Conservation (phyloP, 1,284 basidiomycete species). For the Microstroma glucosiphilum region DNA sequence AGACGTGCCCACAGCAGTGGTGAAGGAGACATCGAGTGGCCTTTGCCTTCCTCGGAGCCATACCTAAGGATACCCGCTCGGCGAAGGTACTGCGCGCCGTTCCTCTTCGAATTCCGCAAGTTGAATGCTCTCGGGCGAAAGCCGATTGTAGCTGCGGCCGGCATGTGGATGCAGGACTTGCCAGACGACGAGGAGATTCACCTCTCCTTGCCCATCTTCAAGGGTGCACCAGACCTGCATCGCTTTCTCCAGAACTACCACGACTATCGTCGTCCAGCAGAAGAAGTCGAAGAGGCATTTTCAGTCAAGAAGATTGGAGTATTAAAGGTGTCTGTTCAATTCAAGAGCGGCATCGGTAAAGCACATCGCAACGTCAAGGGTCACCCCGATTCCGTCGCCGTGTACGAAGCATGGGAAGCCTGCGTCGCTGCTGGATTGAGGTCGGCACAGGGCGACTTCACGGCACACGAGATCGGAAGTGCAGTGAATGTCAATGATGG, state of each 20-base stretch:
- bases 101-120: conserved; percentile 27
- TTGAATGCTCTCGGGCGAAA: conserved; percentile 20
- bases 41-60: conserved; percentile 15
- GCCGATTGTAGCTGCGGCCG: conserved; percentile 21
- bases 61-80: conserved; percentile 27
- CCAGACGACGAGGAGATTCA: conserved; percentile 26
- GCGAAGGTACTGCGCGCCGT: conserved; percentile 24
- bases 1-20: background rate
- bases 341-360: conserved; percentile 32
- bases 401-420: conserved; percentile 30
- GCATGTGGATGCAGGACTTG: conserved; percentile 33
- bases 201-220: conserved; percentile 22
- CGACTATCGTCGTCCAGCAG: conserved; percentile 16
- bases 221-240: conserved; percentile 22
- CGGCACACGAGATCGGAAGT: background rate
- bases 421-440: conserved; percentile 24
- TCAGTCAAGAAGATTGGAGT: conserved; percentile 23
- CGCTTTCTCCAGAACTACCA: conserved; percentile 31
- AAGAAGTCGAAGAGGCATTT: conserved; percentile 19
- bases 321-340: conserved; percentile 24
- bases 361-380: conserved; percentile 25
- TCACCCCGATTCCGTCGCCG: conserved; percentile 21
- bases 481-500: background rate
- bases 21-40: conserved; percentile 18
- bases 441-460: conserved; percentile 25